Base-by-base conservation (phyloP, 2,329 filamentous ascomycete genomes). In the Teratosphaeria nubilosa region DNA sequence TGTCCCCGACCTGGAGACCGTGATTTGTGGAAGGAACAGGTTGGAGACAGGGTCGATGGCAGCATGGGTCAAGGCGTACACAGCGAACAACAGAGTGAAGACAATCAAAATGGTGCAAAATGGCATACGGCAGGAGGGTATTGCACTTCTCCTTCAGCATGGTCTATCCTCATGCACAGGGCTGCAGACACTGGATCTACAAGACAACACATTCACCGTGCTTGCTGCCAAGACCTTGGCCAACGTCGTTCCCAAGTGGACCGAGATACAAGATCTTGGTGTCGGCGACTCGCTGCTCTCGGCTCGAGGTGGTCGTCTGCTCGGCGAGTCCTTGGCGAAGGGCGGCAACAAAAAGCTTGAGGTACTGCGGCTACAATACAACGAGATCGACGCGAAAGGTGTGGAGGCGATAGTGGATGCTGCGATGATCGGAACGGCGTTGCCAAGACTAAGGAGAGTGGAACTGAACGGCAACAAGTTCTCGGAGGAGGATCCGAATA, bases 381-480 rank as follows among this genome's bases (percentile, higher is more conserved):
- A 97, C 76, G 94, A 99, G 65, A 94, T 99, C 70, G 91, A 88
- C 48, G 79, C 86, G 0, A 81, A 84, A 58, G 88, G 87, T 20
- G 74, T 97, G 54, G 85, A 88, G 70, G 82, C 80, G 2, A 79
- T 99, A 56, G 82, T 86, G 2, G 76, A 82, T 22, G 89, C 88
- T 2, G 85, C 85, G 4, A 83, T 84, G 66, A 77, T 81, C 9
- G 60, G 58, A 5, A 59, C 62, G 6, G 79, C 80, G 2, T 80
- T 99, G 9, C 91, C 90, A 1, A 82, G 82, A 13, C 77, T 99
- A 64, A 87, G 86, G 76, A 86, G 91, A 67, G 83, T 99, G 54
- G 94, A 97, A 76, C 78, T 99, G 64, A 97, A 99, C 72, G 94
- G 94, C 55, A 99, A 99, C 78, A 94, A 90, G 71, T 96, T 99